Percentiles rank a stretch among this genome's conserved stretches.
phyloP scores from a whole-genome alignment of 495 filamentous ascomycete genomes.

The Aspergillus taichungensis region DNA sequence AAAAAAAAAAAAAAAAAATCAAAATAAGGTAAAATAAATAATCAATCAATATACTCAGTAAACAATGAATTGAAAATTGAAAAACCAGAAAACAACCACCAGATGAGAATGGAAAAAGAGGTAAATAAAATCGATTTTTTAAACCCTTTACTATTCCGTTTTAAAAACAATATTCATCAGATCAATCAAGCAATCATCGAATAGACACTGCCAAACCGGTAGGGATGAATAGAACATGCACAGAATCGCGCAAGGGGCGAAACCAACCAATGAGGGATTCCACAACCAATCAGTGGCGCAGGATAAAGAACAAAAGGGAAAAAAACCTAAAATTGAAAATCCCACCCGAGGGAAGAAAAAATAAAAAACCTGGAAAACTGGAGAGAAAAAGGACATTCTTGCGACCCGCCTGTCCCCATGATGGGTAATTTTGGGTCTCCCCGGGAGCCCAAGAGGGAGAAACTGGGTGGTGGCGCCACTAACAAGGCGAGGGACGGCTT shows the following conservation, averaged over 20 bases:
- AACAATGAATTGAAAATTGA: background rate
- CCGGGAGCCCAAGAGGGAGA: too few species aligned
- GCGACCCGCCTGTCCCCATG: too few species aligned
- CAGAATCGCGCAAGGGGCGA: background rate
- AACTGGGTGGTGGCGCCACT: too few species aligned
- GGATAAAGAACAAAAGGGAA: background rate
- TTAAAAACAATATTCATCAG: too few species aligned
- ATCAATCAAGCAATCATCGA: too few species aligned
- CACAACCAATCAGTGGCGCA: too few species aligned
- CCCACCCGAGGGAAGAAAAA: background rate
- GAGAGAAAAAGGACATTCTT: background rate
- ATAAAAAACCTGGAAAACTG: background rate
- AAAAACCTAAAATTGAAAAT: slow-evolving; percentile 7
- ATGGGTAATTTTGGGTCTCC: background rate
- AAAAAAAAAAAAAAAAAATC: slow-evolving; percentile 4
- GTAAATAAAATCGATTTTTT: too few species aligned
- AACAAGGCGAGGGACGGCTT: too few species aligned
- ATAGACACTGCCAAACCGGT: too few species aligned
- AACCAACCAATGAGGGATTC: too few species aligned
- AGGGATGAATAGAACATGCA: background rate
- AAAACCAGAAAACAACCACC: slow-evolving; percentile 5
- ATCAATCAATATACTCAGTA: too few species aligned
- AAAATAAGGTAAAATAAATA: background rate
- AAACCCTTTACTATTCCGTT: too few species aligned
- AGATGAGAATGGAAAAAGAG: background rate